Evolutionary conservation across 441 rosid genomes (phyloP).

Genomic region (Pelargonium citronellum): DNA sequence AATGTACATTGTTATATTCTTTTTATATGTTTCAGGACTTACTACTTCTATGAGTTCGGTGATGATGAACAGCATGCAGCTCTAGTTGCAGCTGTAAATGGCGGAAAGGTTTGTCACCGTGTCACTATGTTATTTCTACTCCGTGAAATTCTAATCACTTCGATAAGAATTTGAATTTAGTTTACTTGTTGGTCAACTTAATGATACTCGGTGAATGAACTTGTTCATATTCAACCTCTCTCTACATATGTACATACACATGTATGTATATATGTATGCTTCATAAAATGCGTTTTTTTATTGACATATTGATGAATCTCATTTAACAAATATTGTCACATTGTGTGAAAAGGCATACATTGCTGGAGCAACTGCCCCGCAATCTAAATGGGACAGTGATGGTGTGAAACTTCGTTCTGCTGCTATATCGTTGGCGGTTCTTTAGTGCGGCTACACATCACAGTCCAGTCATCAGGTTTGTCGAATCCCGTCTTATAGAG

Average conservation of each 20-base stretch:
- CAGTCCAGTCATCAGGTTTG: slow-evolving; percentile 24
- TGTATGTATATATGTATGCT: background rate
- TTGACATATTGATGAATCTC: background rate
- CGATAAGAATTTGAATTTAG: background rate
- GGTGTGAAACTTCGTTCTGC: slow-evolving; percentile 84
- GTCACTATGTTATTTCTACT: too few relatives aligned
- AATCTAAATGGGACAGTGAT: slow-evolving; percentile 70
- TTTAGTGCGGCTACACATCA: slow-evolving; percentile 25
- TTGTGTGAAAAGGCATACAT: slow-evolving; percentile 49
- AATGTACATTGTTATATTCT: background rate
- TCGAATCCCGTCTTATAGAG: background rate
- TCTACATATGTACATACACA: background rate
- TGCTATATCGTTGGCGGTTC: slow-evolving; percentile 60
- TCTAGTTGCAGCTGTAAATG: slow-evolving; percentile 58
- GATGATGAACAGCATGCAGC: slow-evolving; percentile 68
- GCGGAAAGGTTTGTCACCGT: slow-evolving; percentile 57
- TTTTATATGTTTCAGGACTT: slow-evolving; percentile 53
- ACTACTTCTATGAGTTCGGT: slow-evolving; percentile 85
- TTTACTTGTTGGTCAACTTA: background rate
- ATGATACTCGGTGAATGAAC: background rate
- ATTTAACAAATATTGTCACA: background rate
- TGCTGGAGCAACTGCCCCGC: slow-evolving; percentile 85
- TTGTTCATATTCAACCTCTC: background rate
- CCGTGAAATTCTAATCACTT: too few relatives aligned
- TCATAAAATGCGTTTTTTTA: background rate